phyloP scores from a whole-genome alignment of 371 early-diverging fungal species.

The Saksenaea oblongispora region DNA sequence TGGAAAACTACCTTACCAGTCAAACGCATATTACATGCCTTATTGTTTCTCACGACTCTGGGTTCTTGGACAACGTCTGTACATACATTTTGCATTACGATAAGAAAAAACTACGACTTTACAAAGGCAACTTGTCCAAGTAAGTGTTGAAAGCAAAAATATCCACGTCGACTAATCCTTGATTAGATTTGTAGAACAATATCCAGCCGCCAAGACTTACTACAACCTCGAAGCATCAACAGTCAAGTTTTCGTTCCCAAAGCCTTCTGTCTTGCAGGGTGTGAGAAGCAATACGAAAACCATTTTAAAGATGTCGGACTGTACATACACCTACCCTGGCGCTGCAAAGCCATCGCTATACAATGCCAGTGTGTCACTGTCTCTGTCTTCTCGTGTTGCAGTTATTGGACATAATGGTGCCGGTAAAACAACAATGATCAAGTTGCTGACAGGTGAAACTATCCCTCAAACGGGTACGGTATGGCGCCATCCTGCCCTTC shows the following conservation, averaged over 20 bases:
- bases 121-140: conserved; percentile 69
- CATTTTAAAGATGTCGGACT: conserved; percentile 70
- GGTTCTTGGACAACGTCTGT: conserved; percentile 87
- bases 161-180: not conserved
- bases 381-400: conserved; percentile 78
- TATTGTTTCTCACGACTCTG: conserved; percentile 98
- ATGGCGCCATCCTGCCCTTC: conserved; percentile 74
- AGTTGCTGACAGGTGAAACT: conserved; percentile 76
- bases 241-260: conserved; percentile 76
- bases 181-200: conserved; percentile 52
- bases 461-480: conserved; percentile 67
- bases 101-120: conserved; percentile 67
- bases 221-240: conserved; percentile 70
- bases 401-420: conserved; percentile 82
- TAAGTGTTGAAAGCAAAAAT: conserved; percentile 7
- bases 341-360: conserved; percentile 60
- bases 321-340: conserved; percentile 72
- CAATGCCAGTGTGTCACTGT: conserved; percentile 64
- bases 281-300: conserved; percentile 77
- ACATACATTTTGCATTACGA: conserved; percentile 83
- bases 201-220: conserved; percentile 66
- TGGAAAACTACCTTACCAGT: conserved; percentile 93
- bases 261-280: conserved; percentile 74
- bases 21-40: conserved; percentile 94
- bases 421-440: conserved; percentile 88